phyloP scores from a whole-genome alignment of 2,329 filamentous ascomycete species.

The Dothideomycetes sp. region DNA sequence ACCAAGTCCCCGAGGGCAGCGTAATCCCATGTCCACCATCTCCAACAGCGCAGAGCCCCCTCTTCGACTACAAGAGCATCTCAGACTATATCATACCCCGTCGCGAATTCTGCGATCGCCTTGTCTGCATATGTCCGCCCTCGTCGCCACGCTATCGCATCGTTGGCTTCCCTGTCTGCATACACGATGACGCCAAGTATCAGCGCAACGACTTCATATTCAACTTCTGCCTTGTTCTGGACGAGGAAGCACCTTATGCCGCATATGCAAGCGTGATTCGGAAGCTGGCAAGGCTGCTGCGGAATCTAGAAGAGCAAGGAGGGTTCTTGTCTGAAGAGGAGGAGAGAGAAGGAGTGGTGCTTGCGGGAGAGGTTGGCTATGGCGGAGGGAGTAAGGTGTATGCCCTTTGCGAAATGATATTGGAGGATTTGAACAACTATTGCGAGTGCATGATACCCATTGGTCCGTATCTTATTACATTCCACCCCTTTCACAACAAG shows the following conservation, averaged over 20 bases:
- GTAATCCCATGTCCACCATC: conserved; percentile 36
- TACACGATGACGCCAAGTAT: conserved; percentile 56
- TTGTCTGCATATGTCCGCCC: conserved; percentile 64
- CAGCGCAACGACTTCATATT: conserved; percentile 95
- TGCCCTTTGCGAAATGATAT: conserved; percentile 70
- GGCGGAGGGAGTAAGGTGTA: conserved; percentile 36
- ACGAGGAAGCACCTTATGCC: conserved; percentile 55
- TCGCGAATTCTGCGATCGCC: conserved; percentile 88
- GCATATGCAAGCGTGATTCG: conserved; percentile 56
- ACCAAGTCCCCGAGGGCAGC: conserved; percentile 52
- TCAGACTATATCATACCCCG: conserved; percentile 90
- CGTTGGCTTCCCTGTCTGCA: conserved; percentile 80
- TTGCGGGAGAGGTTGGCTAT: conserved; percentile 19
- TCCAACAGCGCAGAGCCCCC: conserved; percentile 40
- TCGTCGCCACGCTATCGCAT: conserved; percentile 60
- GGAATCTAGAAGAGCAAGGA: conserved; percentile 83
- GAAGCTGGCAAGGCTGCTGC: conserved; percentile 75
- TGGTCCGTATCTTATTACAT: conserved; percentile 41
- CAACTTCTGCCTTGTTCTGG: conserved; percentile 83
- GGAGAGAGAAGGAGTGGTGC: conserved; percentile 18
- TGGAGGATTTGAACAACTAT: conserved; percentile 94
- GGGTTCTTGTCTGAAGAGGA: conserved; percentile 63
- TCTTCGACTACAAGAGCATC: conserved; percentile 77
- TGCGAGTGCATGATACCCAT: conserved; percentile 98
- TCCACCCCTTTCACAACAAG: not conserved